Conservation (phyloP, 2,329 filamentous ascomycete species). For the Gliomastix tumulicola region DNA sequence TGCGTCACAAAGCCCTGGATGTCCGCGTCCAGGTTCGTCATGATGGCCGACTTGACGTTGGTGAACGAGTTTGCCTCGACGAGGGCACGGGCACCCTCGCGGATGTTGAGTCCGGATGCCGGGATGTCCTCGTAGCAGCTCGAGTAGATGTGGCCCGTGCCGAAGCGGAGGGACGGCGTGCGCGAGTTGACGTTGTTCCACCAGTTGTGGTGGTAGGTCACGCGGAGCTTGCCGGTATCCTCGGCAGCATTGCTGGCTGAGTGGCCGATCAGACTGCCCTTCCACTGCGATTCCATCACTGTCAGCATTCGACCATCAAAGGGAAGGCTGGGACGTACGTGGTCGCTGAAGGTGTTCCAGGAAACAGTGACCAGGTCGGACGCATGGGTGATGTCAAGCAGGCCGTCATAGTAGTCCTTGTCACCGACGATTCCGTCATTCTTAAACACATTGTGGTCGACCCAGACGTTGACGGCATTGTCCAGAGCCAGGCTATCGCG, state of each 20-base stretch:
- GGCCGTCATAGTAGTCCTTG: constrained; percentile 33
- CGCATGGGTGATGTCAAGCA: constrained; percentile 32
- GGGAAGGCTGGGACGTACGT: constrained; percentile 13
- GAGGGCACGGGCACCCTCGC: constrained; percentile 43
- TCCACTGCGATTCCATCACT: constrained; percentile 22
- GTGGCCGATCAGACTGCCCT: constrained; percentile 53
- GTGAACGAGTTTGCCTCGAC: constrained; percentile 44
- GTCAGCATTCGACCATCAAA: too few species aligned
- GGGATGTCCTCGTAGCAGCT: constrained; percentile 35
- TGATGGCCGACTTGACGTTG: constrained; percentile 31
- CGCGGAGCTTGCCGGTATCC: constrained; percentile 47
- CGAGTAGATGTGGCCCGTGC: constrained; percentile 44
- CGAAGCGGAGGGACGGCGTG: constrained; percentile 51
- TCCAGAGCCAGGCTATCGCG: constrained; percentile 45
- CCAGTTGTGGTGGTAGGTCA: constrained; percentile 56
- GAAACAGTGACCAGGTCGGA: constrained; percentile 31
- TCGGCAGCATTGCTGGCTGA: constrained; percentile 48
- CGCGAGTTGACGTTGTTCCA: constrained; percentile 54
- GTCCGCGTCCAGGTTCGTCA: constrained; percentile 33
- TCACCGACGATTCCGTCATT: constrained; percentile 23
- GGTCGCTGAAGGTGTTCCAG: constrained; percentile 32
- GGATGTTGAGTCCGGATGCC: constrained; percentile 44
- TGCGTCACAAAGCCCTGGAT: constrained; percentile 33
- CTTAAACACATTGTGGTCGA: constrained; percentile 32
- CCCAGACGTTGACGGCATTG: constrained; percentile 36